Evolutionary conservation across 139 green algal genomes (phyloP).

Genomic region (Edaphochlamys debaryana): DNA sequence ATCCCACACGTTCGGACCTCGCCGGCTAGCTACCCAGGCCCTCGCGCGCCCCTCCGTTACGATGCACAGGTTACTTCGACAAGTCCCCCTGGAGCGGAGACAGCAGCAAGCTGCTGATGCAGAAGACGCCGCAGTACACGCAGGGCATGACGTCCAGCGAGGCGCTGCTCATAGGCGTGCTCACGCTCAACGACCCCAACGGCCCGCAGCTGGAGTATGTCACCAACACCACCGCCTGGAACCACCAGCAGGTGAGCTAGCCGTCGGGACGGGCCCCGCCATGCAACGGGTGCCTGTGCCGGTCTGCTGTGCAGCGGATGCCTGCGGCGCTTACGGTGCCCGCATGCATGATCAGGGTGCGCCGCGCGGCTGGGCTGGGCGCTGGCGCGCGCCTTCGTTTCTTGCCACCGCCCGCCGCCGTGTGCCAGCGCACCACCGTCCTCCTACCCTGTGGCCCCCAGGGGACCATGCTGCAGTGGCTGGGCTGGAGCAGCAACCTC

Average conservation of each 20-base stretch:
- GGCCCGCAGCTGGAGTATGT: background rate
- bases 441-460: too few relatives aligned
- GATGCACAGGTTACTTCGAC: background rate
- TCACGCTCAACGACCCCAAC: background rate
- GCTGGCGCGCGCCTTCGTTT: too few relatives aligned
- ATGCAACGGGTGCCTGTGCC: too few relatives aligned
- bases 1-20: too few relatives aligned
- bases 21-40: too few relatives aligned
- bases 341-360: too few relatives aligned
- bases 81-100: background rate
- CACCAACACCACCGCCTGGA: conserved; percentile 1
- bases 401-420: too few relatives aligned
- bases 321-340: too few relatives aligned
- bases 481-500: background rate
- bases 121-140: background rate
- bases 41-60: too few relatives aligned
- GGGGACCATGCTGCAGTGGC: background rate
- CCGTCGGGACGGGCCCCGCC: background rate
- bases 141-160: background rate
- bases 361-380: too few relatives aligned
- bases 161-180: background rate
- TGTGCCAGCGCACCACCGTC: too few relatives aligned
- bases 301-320: too few relatives aligned
- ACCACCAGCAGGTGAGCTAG: conserved; percentile 17
- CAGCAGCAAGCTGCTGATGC: background rate